A percentile compares a stretch with the other conserved stretches of the same genome.
Conservation (phyloP, 208 protist genomes). For the Leishmania amazonensis region DNA sequence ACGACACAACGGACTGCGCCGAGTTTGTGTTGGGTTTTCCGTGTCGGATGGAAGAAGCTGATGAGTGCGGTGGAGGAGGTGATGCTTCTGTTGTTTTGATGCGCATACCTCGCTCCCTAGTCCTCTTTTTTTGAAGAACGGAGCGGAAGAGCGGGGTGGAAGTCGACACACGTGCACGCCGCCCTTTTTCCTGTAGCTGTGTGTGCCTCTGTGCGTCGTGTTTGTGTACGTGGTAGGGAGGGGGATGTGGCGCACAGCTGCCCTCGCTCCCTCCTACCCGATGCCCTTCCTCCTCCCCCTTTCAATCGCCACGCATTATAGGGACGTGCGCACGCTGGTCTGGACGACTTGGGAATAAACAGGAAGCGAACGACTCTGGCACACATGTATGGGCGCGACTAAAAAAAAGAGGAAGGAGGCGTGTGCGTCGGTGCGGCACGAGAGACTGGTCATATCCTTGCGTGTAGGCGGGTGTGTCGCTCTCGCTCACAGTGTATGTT, state of each 20-base stretch:
- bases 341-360: neutral
- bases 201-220: neutral
- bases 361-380: neutral
- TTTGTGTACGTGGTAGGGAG: neutral
- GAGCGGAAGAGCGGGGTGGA: neutral
- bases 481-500: neutral
- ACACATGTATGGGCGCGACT: neutral
- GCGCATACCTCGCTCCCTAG: neutral
- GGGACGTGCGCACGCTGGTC: neutral
- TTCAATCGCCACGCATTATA: neutral
- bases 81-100: neutral
- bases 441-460: too few relatives aligned
- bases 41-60: neutral
- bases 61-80: neutral
- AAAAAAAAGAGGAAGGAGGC: neutral
- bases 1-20: neutral
- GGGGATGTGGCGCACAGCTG: neutral
- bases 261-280: neutral
- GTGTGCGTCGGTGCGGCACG: neutral
- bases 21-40: too few relatives aligned
- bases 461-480: neutral
- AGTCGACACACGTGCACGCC: neutral
- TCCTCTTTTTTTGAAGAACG: neutral
- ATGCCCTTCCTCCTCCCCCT: neutral
- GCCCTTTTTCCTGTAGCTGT: neutral